phyloP scores from a whole-genome alignment of 1,284 basidiomycete species.

The Xanthoconium separans region DNA sequence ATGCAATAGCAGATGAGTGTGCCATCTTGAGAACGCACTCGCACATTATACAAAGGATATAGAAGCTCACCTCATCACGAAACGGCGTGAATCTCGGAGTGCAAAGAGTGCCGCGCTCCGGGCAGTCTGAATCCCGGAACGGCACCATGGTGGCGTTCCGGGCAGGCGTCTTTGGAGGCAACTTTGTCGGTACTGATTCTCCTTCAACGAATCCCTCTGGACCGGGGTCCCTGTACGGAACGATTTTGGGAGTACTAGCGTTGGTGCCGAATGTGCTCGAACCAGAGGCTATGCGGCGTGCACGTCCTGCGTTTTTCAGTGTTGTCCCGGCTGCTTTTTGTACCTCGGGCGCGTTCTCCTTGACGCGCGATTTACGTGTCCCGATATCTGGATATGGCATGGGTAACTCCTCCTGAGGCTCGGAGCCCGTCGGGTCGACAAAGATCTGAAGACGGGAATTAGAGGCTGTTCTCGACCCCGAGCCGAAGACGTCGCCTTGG shows the following conservation, averaged over 20 bases:
- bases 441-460: constrained; percentile 67
- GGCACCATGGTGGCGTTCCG: constrained; percentile 33
- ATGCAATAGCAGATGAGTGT: constrained; percentile 11
- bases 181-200: constrained; percentile 23
- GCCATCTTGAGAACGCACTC: constrained; percentile 3
- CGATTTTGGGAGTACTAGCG: constrained; percentile 42
- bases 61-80: constrained; percentile 56
- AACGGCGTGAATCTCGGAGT: constrained; percentile 67
- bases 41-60: background rate
- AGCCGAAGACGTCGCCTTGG: constrained; percentile 24
- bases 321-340: constrained; percentile 66
- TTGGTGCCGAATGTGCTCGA: constrained; percentile 32
- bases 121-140: constrained; percentile 39
- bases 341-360: constrained; percentile 70
- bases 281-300: constrained; percentile 49
- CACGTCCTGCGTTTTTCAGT: constrained; percentile 56
- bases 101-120: constrained; percentile 32
- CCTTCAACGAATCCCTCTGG: constrained; percentile 19
- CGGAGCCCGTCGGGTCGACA: constrained; percentile 61
- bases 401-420: constrained; percentile 41
- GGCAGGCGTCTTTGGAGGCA: constrained; percentile 30
- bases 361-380: constrained; percentile 69
- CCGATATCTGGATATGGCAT: constrained; percentile 69
- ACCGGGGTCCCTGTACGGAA: constrained; percentile 55
- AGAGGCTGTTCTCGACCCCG: constrained; percentile 31